These are phyloP conservation scores for Sarcodon aspratus DNA, from an alignment of 768 basidiomycete species.

Conservation along the genomic window DNA sequence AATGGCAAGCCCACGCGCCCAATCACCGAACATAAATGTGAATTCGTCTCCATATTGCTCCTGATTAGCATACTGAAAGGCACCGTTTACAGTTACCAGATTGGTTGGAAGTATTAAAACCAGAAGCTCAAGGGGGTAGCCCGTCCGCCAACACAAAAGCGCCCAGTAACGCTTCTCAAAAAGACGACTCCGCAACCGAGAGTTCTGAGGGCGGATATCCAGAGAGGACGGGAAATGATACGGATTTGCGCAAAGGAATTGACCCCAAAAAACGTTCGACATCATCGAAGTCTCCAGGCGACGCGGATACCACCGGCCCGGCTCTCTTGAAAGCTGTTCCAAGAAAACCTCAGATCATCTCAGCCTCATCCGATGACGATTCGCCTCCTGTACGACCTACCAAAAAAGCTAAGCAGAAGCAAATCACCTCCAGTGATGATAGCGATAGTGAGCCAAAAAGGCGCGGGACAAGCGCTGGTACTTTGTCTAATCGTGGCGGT, in stretches of 20 bases:
- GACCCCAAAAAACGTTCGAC: background rate
- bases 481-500: conserved; percentile 31
- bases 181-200: conserved; percentile 33
- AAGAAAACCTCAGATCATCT: background rate
- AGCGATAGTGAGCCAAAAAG: conserved; percentile 47
- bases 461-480: conserved; percentile 31
- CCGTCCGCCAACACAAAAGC: background rate
- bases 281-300: background rate
- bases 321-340: background rate
- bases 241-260: background rate
- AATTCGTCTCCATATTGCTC: background rate
- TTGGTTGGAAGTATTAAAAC: background rate
- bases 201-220: conserved; percentile 11
- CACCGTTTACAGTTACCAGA: background rate
- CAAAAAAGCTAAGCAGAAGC: conserved; percentile 30
- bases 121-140: background rate
- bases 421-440: conserved; percentile 23
- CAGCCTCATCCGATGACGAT: conserved; percentile 30
- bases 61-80: background rate
- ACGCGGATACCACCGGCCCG: background rate
- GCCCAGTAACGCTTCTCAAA: conserved; percentile 7
- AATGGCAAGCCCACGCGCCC: background rate
- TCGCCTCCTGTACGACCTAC: conserved; percentile 24
- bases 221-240: conserved; percentile 1
- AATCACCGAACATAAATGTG: background rate